Evolutionary conservation across 1,284 basidiomycete species (phyloP).

Genomic region (Moesziomyces aphidis): DNA sequence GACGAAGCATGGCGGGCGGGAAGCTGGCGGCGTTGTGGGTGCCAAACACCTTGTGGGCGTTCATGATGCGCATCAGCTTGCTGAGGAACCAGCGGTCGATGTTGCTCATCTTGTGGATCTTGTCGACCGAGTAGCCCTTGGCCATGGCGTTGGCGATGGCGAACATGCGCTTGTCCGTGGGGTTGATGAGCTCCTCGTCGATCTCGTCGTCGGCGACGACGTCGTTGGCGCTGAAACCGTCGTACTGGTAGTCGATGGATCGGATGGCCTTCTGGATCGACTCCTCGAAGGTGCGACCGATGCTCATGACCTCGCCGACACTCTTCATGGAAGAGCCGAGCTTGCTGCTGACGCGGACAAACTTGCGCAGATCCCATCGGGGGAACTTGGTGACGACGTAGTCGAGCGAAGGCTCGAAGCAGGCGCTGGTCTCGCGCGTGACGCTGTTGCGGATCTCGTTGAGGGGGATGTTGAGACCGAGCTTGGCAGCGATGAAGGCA

Average conservation of each 20-base stretch:
- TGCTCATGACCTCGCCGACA: constrained; percentile 99
- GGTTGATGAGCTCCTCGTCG: constrained; percentile 86
- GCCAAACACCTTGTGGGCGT: constrained; percentile 69
- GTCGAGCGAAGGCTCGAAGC: constrained; percentile 97
- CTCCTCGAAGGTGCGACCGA: constrained; percentile 97
- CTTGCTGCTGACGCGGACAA: constrained; percentile 72
- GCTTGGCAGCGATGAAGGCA: constrained; percentile 97
- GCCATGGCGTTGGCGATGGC: constrained; percentile 89
- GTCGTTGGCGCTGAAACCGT: constrained; percentile 91
- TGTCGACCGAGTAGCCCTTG: constrained; percentile 90
- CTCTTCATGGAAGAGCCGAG: constrained; percentile 79
- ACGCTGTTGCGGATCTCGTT: constrained; percentile 98
- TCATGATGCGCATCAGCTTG: constrained; percentile 74
- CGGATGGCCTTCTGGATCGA: constrained; percentile 98
- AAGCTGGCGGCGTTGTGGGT: constrained; percentile 79
- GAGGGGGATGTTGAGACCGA: constrained; percentile 94
- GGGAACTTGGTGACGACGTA: constrained; percentile 99
- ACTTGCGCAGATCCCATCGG: constrained; percentile 98
- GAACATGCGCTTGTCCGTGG: constrained; percentile 91
- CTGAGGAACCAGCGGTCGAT: constrained; percentile 99
- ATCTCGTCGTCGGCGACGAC: constrained; percentile 77
- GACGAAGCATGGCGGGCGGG: constrained; percentile 76
- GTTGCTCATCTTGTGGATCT: constrained; percentile 95
- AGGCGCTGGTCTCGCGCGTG: constrained; percentile 94
- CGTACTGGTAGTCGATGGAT: constrained; percentile 92